Conservation (phyloP, 1,284 basidiomycete genomes). For the Ganoderma meredithae region DNA sequence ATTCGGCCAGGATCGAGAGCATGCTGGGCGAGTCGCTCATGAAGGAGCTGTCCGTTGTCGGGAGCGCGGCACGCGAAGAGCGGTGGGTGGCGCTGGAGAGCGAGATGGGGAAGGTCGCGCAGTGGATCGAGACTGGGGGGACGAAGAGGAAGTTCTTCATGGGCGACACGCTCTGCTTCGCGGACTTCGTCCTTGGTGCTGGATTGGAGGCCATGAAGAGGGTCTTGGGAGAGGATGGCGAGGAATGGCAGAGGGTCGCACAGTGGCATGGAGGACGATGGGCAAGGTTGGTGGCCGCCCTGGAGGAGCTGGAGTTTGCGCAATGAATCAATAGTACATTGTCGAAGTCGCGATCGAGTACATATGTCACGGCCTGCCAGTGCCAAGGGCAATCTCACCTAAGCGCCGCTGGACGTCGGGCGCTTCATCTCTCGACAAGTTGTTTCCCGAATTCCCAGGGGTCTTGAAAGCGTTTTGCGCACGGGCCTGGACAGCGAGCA, state of each 20-base stretch:
- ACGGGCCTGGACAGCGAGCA: not conserved
- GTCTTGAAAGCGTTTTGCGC: too few species aligned
- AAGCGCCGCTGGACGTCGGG: not conserved
- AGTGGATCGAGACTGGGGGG: slow-evolving; percentile 26
- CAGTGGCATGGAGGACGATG: slow-evolving; percentile 35
- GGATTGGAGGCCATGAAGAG: slow-evolving; percentile 29
- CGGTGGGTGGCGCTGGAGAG: slow-evolving; percentile 28
- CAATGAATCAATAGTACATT: not conserved
- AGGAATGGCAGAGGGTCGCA: slow-evolving; percentile 33
- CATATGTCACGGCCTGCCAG: too few species aligned
- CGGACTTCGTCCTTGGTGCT: slow-evolving; percentile 32
- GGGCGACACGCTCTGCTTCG: slow-evolving; percentile 27
- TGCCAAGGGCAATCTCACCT: not conserved
- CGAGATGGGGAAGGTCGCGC: slow-evolving; percentile 26
- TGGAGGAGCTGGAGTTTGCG: slow-evolving; percentile 18
- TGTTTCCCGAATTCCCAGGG: too few species aligned
- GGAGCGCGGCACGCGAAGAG: slow-evolving; percentile 17
- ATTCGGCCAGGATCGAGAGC: slow-evolving; percentile 29
- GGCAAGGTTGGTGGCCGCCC: slow-evolving; percentile 25
- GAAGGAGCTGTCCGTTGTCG: slow-evolving; percentile 29
- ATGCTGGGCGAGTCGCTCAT: slow-evolving; percentile 26
- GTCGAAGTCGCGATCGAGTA: not conserved
- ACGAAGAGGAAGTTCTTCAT: slow-evolving; percentile 26
- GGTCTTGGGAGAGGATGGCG: slow-evolving; percentile 30
- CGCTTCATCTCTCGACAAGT: not conserved